Base-by-base conservation (phyloP, 2,329 filamentous ascomycete genomes). In the Colletotrichum tofieldiae region DNA sequence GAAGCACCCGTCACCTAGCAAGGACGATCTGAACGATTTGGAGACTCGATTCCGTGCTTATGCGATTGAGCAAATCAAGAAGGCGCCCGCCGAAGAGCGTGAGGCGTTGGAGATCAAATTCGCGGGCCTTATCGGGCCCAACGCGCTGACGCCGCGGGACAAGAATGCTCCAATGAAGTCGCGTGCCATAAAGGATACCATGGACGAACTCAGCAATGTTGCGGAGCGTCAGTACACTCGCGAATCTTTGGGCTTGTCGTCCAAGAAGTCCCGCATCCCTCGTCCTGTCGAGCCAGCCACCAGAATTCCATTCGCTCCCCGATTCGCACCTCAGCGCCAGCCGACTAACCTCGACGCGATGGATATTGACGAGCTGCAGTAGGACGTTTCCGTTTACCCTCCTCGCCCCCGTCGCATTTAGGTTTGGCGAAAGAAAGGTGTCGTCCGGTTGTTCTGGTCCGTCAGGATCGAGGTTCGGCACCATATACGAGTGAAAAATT, bases 1-100 rank as follows among this genome's bases (percentile, higher is more conserved):
- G 78, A 86, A 86, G 67, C 84, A 86, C 49, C 84, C 84, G 7
- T 86, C 84, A 2, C 84, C 84, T 2, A 84, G 81, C 77, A 85
- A 85, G 69, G 77, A 79, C 39, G 81, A 80, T 12, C 76, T 86
- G 29, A 80, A 84, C 60, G 76, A 80, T n/a, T 76, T 85, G 32
- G 81, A 82, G 60, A 68, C 73, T 41, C 81, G 80, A 1, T 79
- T 85, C 23, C 78, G 78, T 29, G 68, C 26, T 7, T 72, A 45
- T 51, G 61, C 60, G n/a, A 55, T 70, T 23, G 39, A 49, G 2
- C 54, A 71, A n/a, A 71, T 71, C 54, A 47, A 62, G n/a, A 56
- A 56, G n/a, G 60, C 60, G n/a, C 66, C 71, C 20, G 20, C 35
- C 16, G 55, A 71, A 32, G 52, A 73, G 23, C 62, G 51, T 5